Evolutionary conservation across 2,329 filamentous ascomycete species (phyloP), one percentile per base, ranked within the genome.

Genomic region (Akanthomyces uredinophilus): DNA sequence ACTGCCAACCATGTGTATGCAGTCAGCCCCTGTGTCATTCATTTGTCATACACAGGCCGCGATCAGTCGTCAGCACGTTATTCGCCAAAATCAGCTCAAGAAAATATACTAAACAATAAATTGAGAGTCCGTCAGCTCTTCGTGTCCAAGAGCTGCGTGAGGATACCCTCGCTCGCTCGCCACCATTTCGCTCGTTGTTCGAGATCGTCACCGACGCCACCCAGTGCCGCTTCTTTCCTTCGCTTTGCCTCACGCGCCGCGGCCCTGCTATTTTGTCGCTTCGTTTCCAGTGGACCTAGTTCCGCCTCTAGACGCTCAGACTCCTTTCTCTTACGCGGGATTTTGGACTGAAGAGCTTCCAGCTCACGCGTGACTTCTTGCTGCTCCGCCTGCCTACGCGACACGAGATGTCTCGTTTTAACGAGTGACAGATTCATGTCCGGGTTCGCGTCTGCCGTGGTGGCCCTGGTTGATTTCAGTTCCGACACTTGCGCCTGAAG

Each of bases 151-250:
- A 90, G 85, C 63, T 83, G 80, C 69, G 77, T 85, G 72, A 92
- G 72, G 14, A 79, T 82, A 10, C 78, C 76, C 70, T 92, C 89
- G n/a, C 85, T 86, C 20, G 87, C 87, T 66, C 85, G 83, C 75
- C 87, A 86, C 90, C 90, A 94, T 66, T 89, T 79, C 6, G 88
- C 90, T 67, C 86, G 82, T 73, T 90, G 87, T 72, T 93, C 90
- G 37, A 92, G 73, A 68, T 93, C 89, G 68, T 92, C 89, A 18
- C 85, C 84, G 47, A 86, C 83, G 6, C 87, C 88, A 5, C 85
- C 84, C 8, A 87, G 76, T 10, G 86, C 82, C 13, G 82, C 82
- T 68, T 91, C 88, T 71, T 87, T 88, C 68, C 88, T 81, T 69
- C 85, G 79, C 72, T 81, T 83, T 14, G 89, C 89, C 68, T 93